Evolutionary conservation across 139 green algal genomes (phyloP), one percentile per base, ranked within the genome.

Genomic region (Chlamydomonas sp.): DNA sequence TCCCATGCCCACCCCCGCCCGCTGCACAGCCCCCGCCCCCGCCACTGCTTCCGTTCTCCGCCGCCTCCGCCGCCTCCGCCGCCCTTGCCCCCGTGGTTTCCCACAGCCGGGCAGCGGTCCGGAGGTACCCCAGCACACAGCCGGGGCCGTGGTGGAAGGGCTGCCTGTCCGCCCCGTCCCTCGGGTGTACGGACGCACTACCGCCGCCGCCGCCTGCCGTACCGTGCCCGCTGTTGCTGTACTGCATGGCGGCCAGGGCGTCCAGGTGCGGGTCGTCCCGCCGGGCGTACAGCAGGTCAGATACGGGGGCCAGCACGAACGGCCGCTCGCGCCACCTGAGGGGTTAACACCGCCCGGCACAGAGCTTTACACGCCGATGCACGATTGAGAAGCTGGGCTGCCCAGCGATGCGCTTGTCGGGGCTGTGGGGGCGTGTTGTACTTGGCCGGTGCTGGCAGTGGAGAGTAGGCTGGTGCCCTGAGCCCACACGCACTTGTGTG

Each of bases 281-380:
- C 20, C 76, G 75, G 31, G 31, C 31, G 66, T 89, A 89, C 86
- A 92, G 88, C 88, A 95, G 79, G 69, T 93, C 88, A 58, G 83
- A 78, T 2, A 99, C 82, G 3, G 97, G 97, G 1, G 95, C 95
- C 73, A 94, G 92, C 6, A 99, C 97, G 95, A 99, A 99, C 3
- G 86, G 67, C 2, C 97, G 93, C 90, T 99, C 96, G 17, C 91
- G 85, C 96, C 96, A 98, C 76, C 93, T 94, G 85, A 8, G 60
- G 49, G 77, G 74, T 18, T 49, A 59, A 86, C 78, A 60, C 16
- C 6, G 31, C 31, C 31, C 31, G 31, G 31, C 31, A 49, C 31
- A 49, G 31, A 49, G 31, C 31, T 49, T 49, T 49, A 49, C 31
- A 49, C 31, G 31, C 31, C 31, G 31, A 49, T 49, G 31, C 31